These are phyloP conservation scores for Pestalotiopsis sp. DNA, from an alignment of 2,329 filamentous ascomycete species.

Conservation along the genomic window DNA sequence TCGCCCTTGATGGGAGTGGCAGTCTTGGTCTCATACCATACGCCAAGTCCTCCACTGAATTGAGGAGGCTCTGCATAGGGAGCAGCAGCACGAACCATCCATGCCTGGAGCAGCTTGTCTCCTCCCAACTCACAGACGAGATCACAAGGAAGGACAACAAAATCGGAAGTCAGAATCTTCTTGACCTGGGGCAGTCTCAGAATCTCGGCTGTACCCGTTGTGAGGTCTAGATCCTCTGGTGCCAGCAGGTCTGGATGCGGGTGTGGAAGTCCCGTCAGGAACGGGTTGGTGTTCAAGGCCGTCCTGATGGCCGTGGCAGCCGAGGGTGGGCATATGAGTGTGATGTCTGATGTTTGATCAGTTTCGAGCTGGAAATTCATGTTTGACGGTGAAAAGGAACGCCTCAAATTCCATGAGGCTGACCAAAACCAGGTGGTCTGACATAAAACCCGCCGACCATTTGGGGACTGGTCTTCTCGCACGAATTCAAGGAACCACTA, in stretches of 20 bases:
- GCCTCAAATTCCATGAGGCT: not conserved
- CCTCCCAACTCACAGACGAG: slow-evolving; percentile 88
- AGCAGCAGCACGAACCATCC: slow-evolving; percentile 83
- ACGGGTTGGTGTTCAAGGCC: slow-evolving; percentile 77
- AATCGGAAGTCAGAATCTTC: slow-evolving; percentile 79
- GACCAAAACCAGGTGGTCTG: not conserved
- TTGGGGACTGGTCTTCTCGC: not conserved
- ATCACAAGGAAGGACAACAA: slow-evolving; percentile 90
- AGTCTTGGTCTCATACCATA: slow-evolving; percentile 87
- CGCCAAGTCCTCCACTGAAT: slow-evolving; percentile 78
- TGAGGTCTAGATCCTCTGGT: slow-evolving; percentile 75
- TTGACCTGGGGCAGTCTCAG: slow-evolving; percentile 83
- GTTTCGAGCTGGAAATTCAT: not conserved
- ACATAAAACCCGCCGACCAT: not conserved
- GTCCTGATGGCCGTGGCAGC: slow-evolving; percentile 68
- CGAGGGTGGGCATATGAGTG: slow-evolving; percentile 65
- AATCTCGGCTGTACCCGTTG: slow-evolving; percentile 87
- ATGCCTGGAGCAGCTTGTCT: slow-evolving; percentile 81
- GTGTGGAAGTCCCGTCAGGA: slow-evolving; percentile 72
- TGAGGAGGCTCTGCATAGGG: slow-evolving; percentile 46
- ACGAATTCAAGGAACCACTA: too few relatives aligned
- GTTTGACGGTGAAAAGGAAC: not conserved
- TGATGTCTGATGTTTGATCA: slow-evolving; percentile 55
- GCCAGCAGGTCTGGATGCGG: slow-evolving; percentile 77
- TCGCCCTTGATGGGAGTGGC: slow-evolving; percentile 82